Evolutionary conservation across 1,284 basidiomycete species (phyloP).

Genomic region (Calocybe gambosa): DNA sequence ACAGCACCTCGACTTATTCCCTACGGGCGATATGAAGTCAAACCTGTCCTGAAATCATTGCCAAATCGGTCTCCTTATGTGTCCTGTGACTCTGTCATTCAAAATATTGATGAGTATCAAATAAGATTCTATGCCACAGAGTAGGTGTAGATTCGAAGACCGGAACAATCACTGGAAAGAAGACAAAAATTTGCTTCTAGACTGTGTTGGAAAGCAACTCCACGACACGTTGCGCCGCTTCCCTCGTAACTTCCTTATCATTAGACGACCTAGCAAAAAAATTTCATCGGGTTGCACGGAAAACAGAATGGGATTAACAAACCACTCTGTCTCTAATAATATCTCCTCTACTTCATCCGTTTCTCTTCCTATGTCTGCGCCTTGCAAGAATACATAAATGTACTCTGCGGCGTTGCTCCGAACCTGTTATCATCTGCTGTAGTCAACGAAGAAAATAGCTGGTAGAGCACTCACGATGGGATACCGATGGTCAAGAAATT

Average conservation of each 20-base stretch:
- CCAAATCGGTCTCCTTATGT: background rate
- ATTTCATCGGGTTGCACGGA: background rate
- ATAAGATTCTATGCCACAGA: background rate
- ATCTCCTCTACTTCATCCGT: constrained; percentile 71
- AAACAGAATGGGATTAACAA: constrained; percentile 17
- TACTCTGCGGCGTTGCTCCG: constrained; percentile 77
- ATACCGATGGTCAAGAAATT: constrained; percentile 72
- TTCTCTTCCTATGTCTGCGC: constrained; percentile 56
- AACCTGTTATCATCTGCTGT: constrained; percentile 41
- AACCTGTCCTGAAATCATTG: background rate
- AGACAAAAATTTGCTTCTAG: background rate
- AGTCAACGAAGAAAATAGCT: constrained; percentile 9
- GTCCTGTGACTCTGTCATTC: background rate
- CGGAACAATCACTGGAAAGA: background rate
- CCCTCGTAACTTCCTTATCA: constrained; percentile 27
- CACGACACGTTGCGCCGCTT: constrained; percentile 24
- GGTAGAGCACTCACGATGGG: constrained; percentile 52
- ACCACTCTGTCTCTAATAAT: constrained; percentile 83
- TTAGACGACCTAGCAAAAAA: constrained; percentile 33
- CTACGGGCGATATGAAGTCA: too few species aligned
- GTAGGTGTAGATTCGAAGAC: background rate
- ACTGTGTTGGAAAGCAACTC: constrained; percentile 15
- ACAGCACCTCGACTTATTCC: too few species aligned
- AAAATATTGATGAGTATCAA: background rate
- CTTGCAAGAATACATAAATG: constrained; percentile 70